These are phyloP conservation scores for Thermochaetoides thermophila DNA, from an alignment of 495 filamentous ascomycete genomes.

Conservation along the genomic window DNA sequence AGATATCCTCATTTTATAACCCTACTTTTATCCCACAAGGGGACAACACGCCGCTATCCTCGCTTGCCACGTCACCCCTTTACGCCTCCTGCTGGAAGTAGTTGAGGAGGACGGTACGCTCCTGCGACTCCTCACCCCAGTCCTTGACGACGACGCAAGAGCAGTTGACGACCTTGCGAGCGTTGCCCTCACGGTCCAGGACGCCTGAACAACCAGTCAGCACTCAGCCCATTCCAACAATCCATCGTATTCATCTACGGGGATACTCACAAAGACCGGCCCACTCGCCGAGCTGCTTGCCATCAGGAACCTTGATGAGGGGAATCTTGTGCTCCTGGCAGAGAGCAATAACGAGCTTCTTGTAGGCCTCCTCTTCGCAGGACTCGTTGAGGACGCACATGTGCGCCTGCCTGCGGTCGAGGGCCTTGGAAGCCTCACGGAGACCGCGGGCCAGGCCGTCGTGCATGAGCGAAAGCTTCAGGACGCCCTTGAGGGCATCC, in stretches of 20 bases:
- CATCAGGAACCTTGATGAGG: constrained; percentile 98
- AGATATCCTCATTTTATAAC: constrained; percentile 11
- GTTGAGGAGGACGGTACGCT: constrained; percentile 94
- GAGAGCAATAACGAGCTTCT: constrained; percentile 96
- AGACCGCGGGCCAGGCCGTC: constrained; percentile 97
- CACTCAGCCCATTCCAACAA: constrained; percentile 2
- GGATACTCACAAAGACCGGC: constrained; percentile 84
- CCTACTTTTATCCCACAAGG: constrained; percentile 10
- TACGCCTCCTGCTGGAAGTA: constrained; percentile 88
- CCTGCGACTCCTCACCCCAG: constrained; percentile 98
- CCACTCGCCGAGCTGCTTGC: constrained; percentile 99
- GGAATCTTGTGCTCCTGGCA: constrained; percentile 99
- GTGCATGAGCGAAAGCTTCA: constrained; percentile 98
- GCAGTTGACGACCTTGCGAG: constrained; percentile 99
- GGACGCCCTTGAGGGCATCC: constrained; percentile 91
- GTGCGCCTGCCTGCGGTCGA: constrained; percentile 94
- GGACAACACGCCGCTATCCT: constrained; percentile 7
- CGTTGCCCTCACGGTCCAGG: constrained; percentile 96
- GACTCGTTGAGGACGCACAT: constrained; percentile 99
- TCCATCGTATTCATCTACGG: background rate
- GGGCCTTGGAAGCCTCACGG: constrained; percentile 91
- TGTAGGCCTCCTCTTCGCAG: constrained; percentile 99
- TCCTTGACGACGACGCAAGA: constrained; percentile 98
- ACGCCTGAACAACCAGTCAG: constrained; percentile 45
- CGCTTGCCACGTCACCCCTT: constrained; percentile 7